A percentile compares a stretch with the other conserved stretches of the same genome.
phyloP scores from a whole-genome alignment of 1,284 basidiomycete species.

The Amylostereum chailletii region DNA sequence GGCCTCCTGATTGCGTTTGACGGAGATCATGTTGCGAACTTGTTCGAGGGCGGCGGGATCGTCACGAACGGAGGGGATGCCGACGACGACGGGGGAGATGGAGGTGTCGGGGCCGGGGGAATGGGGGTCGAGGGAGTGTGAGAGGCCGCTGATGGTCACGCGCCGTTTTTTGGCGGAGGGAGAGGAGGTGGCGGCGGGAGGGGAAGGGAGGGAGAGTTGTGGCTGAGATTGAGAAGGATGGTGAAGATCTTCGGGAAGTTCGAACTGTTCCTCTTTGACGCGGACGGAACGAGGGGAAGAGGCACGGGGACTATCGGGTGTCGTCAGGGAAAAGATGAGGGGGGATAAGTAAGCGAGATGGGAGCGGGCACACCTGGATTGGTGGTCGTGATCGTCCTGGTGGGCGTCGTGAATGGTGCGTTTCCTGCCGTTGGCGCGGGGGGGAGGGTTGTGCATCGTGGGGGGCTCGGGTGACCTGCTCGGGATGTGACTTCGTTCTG shows the following conservation, averaged over 20 bases:
- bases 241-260: slow-evolving; percentile 32
- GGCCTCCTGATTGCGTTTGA: slow-evolving; percentile 64
- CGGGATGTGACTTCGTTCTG: slow-evolving; percentile 15
- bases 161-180: slow-evolving; percentile 61
- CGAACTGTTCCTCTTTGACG: slow-evolving; percentile 56
- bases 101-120: slow-evolving; percentile 31
- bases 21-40: slow-evolving; percentile 49
- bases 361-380: slow-evolving; percentile 29
- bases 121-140: slow-evolving; percentile 37
- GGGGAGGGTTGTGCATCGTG: not conserved
- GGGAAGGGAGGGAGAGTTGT: slow-evolving; percentile 11
- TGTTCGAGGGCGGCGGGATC: slow-evolving; percentile 51
- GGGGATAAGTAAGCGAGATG: slow-evolving; percentile 15
- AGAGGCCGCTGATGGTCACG: slow-evolving; percentile 55
- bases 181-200: slow-evolving; percentile 29
- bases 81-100: slow-evolving; percentile 59
- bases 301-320: slow-evolving; percentile 35
- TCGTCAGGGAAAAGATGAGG: slow-evolving; percentile 16
- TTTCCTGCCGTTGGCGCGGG: slow-evolving; percentile 27
- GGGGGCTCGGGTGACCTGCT: not conserved
- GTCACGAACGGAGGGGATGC: slow-evolving; percentile 49
- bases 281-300: slow-evolving; percentile 31
- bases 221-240: slow-evolving; percentile 11
- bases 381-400: slow-evolving; percentile 25
- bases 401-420: slow-evolving; percentile 33